Base-by-base conservation (phyloP, 768 basidiomycete genomes). In the Chiua virens region DNA sequence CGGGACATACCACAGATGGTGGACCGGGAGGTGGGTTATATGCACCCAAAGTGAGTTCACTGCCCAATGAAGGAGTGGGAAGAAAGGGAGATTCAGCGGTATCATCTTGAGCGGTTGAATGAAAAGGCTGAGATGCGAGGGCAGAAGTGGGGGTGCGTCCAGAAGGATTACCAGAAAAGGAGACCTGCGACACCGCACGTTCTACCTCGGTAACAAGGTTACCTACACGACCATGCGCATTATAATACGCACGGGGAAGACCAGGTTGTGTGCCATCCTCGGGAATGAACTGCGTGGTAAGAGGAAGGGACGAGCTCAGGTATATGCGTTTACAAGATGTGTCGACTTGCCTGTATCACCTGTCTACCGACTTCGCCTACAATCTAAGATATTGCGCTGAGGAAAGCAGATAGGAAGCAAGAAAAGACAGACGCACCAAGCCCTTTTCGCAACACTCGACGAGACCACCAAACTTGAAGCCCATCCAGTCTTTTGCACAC, bases 371-470 rank as follows among this genome's bases (percentile, higher is more conserved):
- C 64, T 38, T 79, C 74, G 15, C 79, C 79, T 23, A 77, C 75
- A 34, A 80, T 76, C 72, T 79, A 48, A 32, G 27, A 20, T 8
- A 25, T 4, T 20, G 36, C 23, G n/a, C 5, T 56, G 35, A 45
- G 36, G 30, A 17, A 8, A 18, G 21, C 14, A 35, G 22, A 37
- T 45, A 30, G 30, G 21, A 18, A 23, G 23, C 0, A 41, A 22
- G 18, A 23, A 42, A 25, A 25, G 21, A 28, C 36, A 21, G 22
- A 70, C 79, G 35, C 38, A 83, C 79, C 36, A 63, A 72, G 49
- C 90, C 87, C 70, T 91, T 95, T 71, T 94, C 89, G 47, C 86
- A 87, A 50, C 82, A 84, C 67, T 97, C 94, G 40, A 85, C 68
- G 39, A 96, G 69, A 7, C 90, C 93, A 21, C 91, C 92, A 63